These are phyloP conservation scores for Ciborinia camelliae DNA, from an alignment of 2,329 filamentous ascomycete species.

Conservation along the genomic window DNA sequence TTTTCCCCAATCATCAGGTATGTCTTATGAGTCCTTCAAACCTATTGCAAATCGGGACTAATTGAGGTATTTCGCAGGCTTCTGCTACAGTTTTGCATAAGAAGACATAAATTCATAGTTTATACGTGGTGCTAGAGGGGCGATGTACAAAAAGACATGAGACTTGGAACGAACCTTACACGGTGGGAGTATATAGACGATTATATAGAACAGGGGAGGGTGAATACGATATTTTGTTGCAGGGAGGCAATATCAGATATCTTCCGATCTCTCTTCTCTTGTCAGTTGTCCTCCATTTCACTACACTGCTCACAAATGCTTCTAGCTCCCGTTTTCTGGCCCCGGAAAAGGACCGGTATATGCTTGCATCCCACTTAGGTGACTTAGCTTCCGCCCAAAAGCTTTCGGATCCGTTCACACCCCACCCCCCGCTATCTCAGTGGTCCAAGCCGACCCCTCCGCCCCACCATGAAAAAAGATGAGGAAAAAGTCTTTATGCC, in stretches of 20 bases:
- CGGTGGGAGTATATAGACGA: background rate
- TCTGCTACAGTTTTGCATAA: constrained; percentile 46
- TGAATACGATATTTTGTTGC: background rate
- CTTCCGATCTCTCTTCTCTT: background rate
- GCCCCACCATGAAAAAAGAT: background rate
- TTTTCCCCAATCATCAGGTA: constrained; percentile 90
- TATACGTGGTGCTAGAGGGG: constrained; percentile 36
- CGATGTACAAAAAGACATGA: constrained; percentile 32
- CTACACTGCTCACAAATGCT: background rate
- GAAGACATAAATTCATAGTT: constrained; percentile 35
- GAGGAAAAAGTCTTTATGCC: background rate
- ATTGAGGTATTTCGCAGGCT: constrained; percentile 29
- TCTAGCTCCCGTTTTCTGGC: background rate
- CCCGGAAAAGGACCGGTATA: background rate
- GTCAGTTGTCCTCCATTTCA: background rate
- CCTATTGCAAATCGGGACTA: constrained; percentile 26
- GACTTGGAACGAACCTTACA: background rate
- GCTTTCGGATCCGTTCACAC: background rate
- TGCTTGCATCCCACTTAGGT: background rate
- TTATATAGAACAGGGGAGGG: background rate
- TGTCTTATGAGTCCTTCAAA: constrained; percentile 36
- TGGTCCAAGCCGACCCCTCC: background rate
- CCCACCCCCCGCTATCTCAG: background rate
- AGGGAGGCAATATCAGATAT: background rate
- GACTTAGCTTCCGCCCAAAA: background rate